These are phyloP conservation scores for Xylariomycetidae sp. DNA, from an alignment of 2,329 filamentous ascomycete species.

Conservation along the genomic window DNA sequence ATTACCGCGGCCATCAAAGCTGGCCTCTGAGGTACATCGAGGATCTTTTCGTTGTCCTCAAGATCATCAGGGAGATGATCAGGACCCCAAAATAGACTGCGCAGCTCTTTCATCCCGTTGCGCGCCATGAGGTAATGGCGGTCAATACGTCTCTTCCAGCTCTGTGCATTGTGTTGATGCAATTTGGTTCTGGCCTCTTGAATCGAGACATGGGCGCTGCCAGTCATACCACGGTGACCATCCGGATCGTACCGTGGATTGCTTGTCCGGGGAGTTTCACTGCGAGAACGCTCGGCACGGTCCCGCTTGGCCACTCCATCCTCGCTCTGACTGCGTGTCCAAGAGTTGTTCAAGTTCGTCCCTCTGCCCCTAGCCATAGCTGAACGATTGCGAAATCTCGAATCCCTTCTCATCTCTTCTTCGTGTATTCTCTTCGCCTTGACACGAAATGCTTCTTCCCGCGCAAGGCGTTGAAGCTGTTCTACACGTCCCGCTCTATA, in stretches of 20 bases:
- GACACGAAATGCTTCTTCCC: slow-evolving; percentile 82
- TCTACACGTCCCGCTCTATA: slow-evolving; percentile 86
- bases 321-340: slow-evolving; percentile 51
- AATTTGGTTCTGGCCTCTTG: slow-evolving; percentile 73
- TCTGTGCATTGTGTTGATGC: slow-evolving; percentile 76
- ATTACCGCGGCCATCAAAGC: slow-evolving; percentile 76
- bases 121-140: slow-evolving; percentile 65
- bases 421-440: slow-evolving; percentile 83
- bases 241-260: slow-evolving; percentile 75
- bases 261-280: slow-evolving; percentile 33
- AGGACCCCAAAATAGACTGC: slow-evolving; percentile 74
- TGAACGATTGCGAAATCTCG: slow-evolving; percentile 52
- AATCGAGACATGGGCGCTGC: slow-evolving; percentile 66
- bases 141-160: slow-evolving; percentile 91
- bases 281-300: slow-evolving; percentile 26
- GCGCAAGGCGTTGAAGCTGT: slow-evolving; percentile 82
- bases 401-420: slow-evolving; percentile 55
- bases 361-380: slow-evolving; percentile 37
- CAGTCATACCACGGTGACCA: slow-evolving; percentile 63
- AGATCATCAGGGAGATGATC: slow-evolving; percentile 78
- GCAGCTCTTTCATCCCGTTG: slow-evolving; percentile 71
- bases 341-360: slow-evolving; percentile 26
- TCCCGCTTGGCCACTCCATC: slow-evolving; percentile 36
- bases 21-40: slow-evolving; percentile 80
- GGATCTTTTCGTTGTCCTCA: slow-evolving; percentile 77